Evolutionary conservation across 2,329 filamentous ascomycete genomes (phyloP), one percentile per base, ranked within the genome.

Genomic region (Alternaria atra): DNA sequence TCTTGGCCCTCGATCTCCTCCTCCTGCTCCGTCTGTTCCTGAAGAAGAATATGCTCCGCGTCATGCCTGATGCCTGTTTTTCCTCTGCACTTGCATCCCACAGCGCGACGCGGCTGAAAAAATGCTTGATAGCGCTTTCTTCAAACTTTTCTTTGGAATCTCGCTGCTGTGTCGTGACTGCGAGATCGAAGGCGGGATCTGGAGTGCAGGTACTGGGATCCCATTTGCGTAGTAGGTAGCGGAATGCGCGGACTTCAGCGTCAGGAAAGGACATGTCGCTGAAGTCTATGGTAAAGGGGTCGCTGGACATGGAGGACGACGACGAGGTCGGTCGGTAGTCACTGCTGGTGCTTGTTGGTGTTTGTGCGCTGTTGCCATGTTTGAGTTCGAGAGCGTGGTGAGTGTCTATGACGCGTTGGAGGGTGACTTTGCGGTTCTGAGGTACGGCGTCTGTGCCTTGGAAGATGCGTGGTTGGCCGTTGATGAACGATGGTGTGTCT

Each of bases 231-330:
- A 69, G 60, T 1, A 73, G 52, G 52, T 73, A 70, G 27, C 51
- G 58, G 43, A 72, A 73, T 2, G 68, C 55, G 40, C 69, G 69
- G 4, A 72, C 58, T 61, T 73, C 70, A 46, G 62, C 65, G 27
- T 70, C 58, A 9, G 65, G 56, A 1, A 72, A 44, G 10, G 59
- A 54, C 15, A 67, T 32, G 30, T 58, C 55, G 44, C 57, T 48
- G 35, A 67, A 63, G 8, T 69, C 66, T 42, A 64, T 34, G 3
- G 63, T 58, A 44, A 68, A 67, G 6, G 55, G 40, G 29, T 71
- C 69, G 32, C 25, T 60, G 35, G 62, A 67, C 5, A 56, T 46
- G 10, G 55, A 55, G 8, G 65, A 53, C 0, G 60, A 57, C 2
- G 59, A 51, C 1, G 56, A 60, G 4, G 51, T 42, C 4, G 56